A percentile compares a stretch with the other conserved stretches of the same genome.
Evolutionary conservation across 495 filamentous ascomycete species (phyloP).

Genomic region (Cryomyces minteri): DNA sequence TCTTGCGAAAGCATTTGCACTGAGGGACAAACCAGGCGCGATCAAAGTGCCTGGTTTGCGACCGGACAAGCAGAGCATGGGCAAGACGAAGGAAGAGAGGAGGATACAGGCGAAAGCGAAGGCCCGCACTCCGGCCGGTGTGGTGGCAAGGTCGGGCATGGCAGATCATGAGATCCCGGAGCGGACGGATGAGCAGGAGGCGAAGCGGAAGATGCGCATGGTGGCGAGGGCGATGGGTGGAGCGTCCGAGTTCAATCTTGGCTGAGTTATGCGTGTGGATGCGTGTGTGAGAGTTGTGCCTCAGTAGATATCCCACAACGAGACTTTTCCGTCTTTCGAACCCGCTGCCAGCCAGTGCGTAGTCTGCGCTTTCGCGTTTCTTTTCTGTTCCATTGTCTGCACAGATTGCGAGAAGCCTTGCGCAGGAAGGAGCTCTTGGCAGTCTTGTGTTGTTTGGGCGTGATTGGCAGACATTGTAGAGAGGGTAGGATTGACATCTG

Average conservation of each 20-base stretch:
- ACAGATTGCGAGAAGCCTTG: not conserved
- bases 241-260: slow-evolving; percentile 78
- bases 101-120: slow-evolving; percentile 21
- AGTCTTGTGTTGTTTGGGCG: not conserved
- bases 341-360: slow-evolving; percentile 85
- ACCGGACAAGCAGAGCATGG: slow-evolving; percentile 11
- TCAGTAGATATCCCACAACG: slow-evolving; percentile 88
- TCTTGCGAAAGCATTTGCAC: slow-evolving; percentile 77
- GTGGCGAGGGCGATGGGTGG: slow-evolving; percentile 67
- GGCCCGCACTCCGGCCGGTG: slow-evolving; percentile 17
- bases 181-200: slow-evolving; percentile 36
- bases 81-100: slow-evolving; percentile 25
- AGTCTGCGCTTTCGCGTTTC: slow-evolving; percentile 42
- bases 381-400: slow-evolving; percentile 12
- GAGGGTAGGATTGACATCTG: slow-evolving; percentile 14
- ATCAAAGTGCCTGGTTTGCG: slow-evolving; percentile 54
- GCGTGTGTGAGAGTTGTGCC: not conserved
- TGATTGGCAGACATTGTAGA: not conserved
- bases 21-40: slow-evolving; percentile 73
- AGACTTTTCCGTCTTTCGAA: slow-evolving; percentile 89
- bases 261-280: slow-evolving; percentile 23
- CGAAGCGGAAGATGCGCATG: slow-evolving; percentile 52
- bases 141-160: slow-evolving; percentile 11
- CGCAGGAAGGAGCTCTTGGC: not conserved
- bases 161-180: slow-evolving; percentile 23